These are phyloP conservation scores for Quercus tomentella DNA, from an alignment of 331 rosid genomes.

Conservation along the genomic window DNA sequence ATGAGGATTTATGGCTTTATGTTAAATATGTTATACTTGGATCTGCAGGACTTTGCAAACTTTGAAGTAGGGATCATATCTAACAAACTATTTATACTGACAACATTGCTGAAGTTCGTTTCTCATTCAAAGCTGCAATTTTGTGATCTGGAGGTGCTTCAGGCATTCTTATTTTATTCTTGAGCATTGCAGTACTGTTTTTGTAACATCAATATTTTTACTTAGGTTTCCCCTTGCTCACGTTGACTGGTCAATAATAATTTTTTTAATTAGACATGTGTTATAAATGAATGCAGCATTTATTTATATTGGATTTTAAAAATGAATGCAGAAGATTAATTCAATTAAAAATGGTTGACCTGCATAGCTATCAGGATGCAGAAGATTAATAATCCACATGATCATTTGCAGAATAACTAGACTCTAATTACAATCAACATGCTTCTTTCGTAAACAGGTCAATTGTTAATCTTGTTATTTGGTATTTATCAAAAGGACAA, in stretches of 20 bases:
- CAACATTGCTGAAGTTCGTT: background rate
- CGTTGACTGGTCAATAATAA: background rate
- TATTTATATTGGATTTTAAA: background rate
- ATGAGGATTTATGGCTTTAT: conserved; percentile 35
- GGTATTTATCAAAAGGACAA: too few species aligned
- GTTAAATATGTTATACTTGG: conserved; percentile 25
- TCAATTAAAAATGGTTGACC: background rate
- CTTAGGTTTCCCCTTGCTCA: background rate
- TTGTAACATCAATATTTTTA: background rate
- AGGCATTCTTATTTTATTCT: conserved; percentile 18
- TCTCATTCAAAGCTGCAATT: background rate
- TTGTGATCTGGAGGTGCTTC: conserved; percentile 1
- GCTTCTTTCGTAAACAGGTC: too few species aligned
- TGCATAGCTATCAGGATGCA: too few species aligned
- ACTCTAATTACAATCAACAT: too few species aligned
- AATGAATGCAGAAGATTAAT: background rate
- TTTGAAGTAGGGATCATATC: conserved; percentile 14
- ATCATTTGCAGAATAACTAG: too few species aligned
- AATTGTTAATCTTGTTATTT: too few species aligned
- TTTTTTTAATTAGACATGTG: background rate
- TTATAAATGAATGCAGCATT: background rate
- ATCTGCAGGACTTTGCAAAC: conserved; percentile 29
- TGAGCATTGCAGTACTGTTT: conserved; percentile 2
- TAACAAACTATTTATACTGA: conserved; percentile 24
- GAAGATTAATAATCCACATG: too few species aligned